Evolutionary conservation across 495 filamentous ascomycete species (phyloP).

Genomic region (Aspergillus sclerotiicarbonarius): DNA sequence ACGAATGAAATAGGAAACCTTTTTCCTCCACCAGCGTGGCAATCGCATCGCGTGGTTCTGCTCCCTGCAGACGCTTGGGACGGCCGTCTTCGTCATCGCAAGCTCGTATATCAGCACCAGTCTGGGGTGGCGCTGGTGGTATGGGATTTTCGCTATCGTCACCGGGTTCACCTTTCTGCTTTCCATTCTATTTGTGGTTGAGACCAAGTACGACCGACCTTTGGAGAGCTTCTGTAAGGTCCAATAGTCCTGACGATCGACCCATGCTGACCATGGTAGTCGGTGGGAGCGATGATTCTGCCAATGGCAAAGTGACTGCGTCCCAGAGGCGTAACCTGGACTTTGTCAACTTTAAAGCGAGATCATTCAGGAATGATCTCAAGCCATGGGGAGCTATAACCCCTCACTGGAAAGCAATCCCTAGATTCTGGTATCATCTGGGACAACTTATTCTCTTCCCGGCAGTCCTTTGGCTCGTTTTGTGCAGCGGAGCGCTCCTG

Average conservation of each 20-base stretch:
- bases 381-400: neutral
- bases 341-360: neutral
- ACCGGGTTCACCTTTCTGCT: slow-evolving; percentile 15
- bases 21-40: slow-evolving; percentile 23
- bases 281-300: no score
- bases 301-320: slow-evolving; percentile 1
- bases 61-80: slow-evolving; percentile 18
- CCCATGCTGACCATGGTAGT: no score
- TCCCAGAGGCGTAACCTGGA: neutral
- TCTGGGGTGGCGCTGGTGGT: slow-evolving; percentile 27
- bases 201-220: slow-evolving; percentile 17
- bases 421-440: slow-evolving; percentile 16
- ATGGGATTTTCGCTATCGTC: slow-evolving; percentile 22
- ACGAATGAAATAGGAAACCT: slow-evolving; percentile 10
- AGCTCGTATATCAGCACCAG: slow-evolving; percentile 19
- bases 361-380: slow-evolving; percentile 2
- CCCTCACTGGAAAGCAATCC: slow-evolving; percentile 2
- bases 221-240: slow-evolving; percentile 6
- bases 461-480: slow-evolving; percentile 19
- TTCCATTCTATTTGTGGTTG: slow-evolving; percentile 13
- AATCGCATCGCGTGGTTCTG: slow-evolving; percentile 23
- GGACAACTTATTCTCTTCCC: slow-evolving; percentile 16
- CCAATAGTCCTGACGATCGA: no score
- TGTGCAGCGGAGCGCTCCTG: slow-evolving; percentile 21
- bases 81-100: slow-evolving; percentile 18